Base-by-base conservation (phyloP, 169 alveolate species). In the Cryptosporidium meleagridis region DNA sequence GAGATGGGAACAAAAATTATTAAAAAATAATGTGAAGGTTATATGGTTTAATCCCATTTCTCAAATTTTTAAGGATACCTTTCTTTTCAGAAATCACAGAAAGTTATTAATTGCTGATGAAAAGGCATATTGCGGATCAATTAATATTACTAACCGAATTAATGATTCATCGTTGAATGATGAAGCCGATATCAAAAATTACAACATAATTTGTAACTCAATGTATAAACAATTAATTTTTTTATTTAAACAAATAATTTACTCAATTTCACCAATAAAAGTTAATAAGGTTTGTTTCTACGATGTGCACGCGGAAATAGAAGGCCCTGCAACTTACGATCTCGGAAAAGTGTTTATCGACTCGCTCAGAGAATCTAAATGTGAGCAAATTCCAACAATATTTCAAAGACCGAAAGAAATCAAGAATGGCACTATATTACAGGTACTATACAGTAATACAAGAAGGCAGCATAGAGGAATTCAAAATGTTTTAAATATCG, bases 121-220 rank as follows among this genome's bases (percentile, higher is more conserved):
- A 33, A 69, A 73, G 51, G 96, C 97, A 37, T 95, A 69, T 65
- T 94, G 96, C 58, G 97, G 97, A 18, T 95, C 97, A n/a, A 85
- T 94, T 92, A 95, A 95, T 53, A 91, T 95, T 14, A 85, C 95
- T 21, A 86, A 67, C 48, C 85, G 75, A 35, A 59, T 91, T 35
- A 71, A 52, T 35, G 26, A 48, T 8, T 45, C 9, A 10, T 23
- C 39, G 37, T 39, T 31, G 18, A 51, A 18, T 45, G 55, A 70
- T 48, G 87, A 39, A 65, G 68, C 21, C 45, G 44, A 41, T 73
- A 75, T 29, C 31, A 69, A 65, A 87, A 92, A 44, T 92, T 93
- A 23, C 72, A 67, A 85, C 84, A 87, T 26, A 1, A 41, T 41
- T 71, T 71, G 21, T 93, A 75, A 75, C 86, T 87, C 67, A 94